Conservation (phyloP, 306 rosid genomes). For the peach (Prunus persica) region DNA sequence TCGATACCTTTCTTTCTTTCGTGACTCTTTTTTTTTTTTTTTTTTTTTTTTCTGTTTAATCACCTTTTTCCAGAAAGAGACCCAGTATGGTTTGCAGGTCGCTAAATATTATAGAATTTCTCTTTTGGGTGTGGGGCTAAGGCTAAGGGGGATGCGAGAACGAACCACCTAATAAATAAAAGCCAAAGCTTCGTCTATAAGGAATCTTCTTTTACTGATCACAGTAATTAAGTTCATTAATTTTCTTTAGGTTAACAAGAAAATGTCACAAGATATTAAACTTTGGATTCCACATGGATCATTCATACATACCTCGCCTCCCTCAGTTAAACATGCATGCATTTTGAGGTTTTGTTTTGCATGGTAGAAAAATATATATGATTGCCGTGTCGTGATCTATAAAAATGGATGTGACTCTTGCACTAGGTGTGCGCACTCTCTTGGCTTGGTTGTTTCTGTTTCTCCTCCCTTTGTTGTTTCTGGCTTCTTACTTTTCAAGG, state of each 20-base stretch:
- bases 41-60: constrained; percentile 24
- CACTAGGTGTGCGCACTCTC: too few species aligned
- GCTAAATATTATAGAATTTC: constrained; percentile 24
- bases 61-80: constrained; percentile 42
- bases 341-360: too few species aligned
- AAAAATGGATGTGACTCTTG: too few species aligned
- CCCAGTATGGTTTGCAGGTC: constrained; percentile 39
- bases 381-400: too few species aligned
- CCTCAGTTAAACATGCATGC: too few species aligned
- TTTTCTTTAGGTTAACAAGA: background rate
- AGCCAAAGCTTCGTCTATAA: constrained; percentile 52
- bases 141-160: background rate
- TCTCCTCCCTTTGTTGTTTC: too few species aligned
- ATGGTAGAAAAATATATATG: too few species aligned
- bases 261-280: too few species aligned
- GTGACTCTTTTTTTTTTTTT: constrained; percentile 15
- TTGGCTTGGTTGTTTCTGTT: too few species aligned
- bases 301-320: too few species aligned
- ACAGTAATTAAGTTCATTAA: background rate
- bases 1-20: constrained; percentile 31
- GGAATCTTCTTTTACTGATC: constrained; percentile 27
- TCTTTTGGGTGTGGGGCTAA: constrained; percentile 48
- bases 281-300: too few species aligned
- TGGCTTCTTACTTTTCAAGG: too few species aligned
- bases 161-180: background rate